Percentiles rank a stretch among this genome's conserved stretches.
These are phyloP conservation scores for Silene latifolia DNA, from an alignment of 148 eudicot species.

Conservation along the genomic window DNA sequence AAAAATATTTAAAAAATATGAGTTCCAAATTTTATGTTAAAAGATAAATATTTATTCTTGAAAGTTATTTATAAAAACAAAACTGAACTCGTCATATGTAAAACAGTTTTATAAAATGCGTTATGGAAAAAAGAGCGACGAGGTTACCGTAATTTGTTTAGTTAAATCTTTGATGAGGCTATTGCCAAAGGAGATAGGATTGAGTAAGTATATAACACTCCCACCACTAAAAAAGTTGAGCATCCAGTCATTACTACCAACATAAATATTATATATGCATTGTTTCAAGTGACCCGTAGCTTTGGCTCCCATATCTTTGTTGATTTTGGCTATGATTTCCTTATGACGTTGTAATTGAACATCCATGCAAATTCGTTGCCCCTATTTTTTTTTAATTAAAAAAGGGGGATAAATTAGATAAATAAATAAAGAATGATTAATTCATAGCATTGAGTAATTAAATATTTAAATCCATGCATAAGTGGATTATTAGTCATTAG, in stretches of 20 bases:
- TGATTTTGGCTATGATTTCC: slow-evolving; percentile 21
- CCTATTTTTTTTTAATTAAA: slow-evolving; percentile 14
- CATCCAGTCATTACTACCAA: slow-evolving; percentile 38
- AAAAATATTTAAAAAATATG: no score
- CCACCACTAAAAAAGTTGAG: slow-evolving; percentile 25
- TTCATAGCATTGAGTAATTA: neutral
- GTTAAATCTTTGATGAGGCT: slow-evolving; percentile 25
- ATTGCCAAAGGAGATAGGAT: slow-evolving; percentile 26
- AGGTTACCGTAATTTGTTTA: slow-evolving; percentile 24
- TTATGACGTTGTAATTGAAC: slow-evolving; percentile 20
- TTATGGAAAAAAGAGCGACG: neutral
- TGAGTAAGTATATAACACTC: neutral
- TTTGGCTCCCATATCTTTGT: slow-evolving; percentile 16
- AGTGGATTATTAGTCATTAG: neutral
- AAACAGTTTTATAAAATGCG: no score
- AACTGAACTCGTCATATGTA: no score
- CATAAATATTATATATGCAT: slow-evolving; percentile 33
- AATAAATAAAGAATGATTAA: neutral
- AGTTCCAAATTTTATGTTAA: no score
- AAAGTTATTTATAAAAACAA: no score
- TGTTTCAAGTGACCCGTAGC: slow-evolving; percentile 15
- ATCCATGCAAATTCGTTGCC: slow-evolving; percentile 27
- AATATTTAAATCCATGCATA: neutral
- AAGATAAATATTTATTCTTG: no score
- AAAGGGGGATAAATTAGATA: neutral